These are phyloP conservation scores for Blastobotrys niveus DNA, from an alignment of 1,139 yeast genomes.

Conservation along the genomic window DNA sequence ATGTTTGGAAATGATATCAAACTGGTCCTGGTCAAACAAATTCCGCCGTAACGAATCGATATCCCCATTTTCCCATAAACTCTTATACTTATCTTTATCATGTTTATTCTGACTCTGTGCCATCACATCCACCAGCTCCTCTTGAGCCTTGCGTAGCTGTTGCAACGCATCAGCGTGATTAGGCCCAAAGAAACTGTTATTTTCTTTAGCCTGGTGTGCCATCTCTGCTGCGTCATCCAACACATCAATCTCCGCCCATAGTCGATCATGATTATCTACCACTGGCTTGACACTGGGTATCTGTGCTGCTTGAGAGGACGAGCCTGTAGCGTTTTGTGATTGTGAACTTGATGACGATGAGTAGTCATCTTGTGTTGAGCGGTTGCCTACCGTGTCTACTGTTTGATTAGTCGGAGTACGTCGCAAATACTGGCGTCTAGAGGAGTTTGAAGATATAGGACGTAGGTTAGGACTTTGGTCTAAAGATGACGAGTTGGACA, in stretches of 20 bases:
- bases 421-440: background rate
- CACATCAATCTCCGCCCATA: conserved; percentile 87
- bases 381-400: background rate
- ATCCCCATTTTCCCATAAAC: conserved; percentile 34
- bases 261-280: conserved; percentile 50
- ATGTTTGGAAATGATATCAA: conserved; percentile 37
- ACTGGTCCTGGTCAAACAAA: conserved; percentile 42
- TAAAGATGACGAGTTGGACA: background rate
- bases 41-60: conserved; percentile 33
- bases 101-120: conserved; percentile 32
- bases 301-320: too few species aligned
- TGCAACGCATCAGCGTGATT: conserved; percentile 53
- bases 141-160: conserved; percentile 55
- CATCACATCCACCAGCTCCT: conserved; percentile 54
- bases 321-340: too few species aligned
- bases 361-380: background rate
- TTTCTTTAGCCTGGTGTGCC: conserved; percentile 50
- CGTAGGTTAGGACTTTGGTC: conserved; percentile 1
- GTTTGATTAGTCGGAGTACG: conserved; percentile 9
- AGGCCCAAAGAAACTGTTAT: conserved; percentile 58
- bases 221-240: conserved; percentile 71
- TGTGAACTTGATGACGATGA: too few species aligned
- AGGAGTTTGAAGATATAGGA: conserved; percentile 3
- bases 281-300: conserved; percentile 33
- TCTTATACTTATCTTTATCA: conserved; percentile 24